phyloP scores from a whole-genome alignment of 768 basidiomycete species.

The Guyanaporus albipodus region DNA sequence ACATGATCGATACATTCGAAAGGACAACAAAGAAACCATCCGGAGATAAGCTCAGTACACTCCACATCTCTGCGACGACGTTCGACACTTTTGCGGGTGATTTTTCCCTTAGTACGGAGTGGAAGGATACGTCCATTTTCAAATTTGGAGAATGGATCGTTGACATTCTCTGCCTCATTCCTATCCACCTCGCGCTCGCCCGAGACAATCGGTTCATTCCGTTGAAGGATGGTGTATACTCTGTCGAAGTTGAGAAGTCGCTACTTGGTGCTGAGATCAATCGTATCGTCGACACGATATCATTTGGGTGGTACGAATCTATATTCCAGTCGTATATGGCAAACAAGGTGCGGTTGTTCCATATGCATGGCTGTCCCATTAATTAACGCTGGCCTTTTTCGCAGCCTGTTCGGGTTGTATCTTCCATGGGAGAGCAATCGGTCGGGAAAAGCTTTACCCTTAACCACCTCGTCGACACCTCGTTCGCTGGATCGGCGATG shows the following conservation, averaged over 20 bases:
- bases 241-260: slow-evolving; percentile 45
- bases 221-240: slow-evolving; percentile 53
- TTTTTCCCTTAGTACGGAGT: slow-evolving; percentile 10
- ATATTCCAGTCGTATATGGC: slow-evolving; percentile 62
- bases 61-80: slow-evolving; percentile 30
- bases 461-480: slow-evolving; percentile 61
- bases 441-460: slow-evolving; percentile 58
- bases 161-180: slow-evolving; percentile 57
- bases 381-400: background rate
- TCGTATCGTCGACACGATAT: slow-evolving; percentile 51
- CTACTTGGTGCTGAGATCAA: slow-evolving; percentile 58
- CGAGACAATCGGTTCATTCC: slow-evolving; percentile 60
- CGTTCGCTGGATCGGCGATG: slow-evolving; percentile 64
- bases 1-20: slow-evolving; percentile 47
- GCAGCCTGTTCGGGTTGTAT: slow-evolving; percentile 60
- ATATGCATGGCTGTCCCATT: background rate
- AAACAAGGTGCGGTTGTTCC: slow-evolving; percentile 38
- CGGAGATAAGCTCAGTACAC: slow-evolving; percentile 38
- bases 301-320: slow-evolving; percentile 64
- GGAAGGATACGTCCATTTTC: slow-evolving; percentile 34
- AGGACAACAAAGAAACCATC: slow-evolving; percentile 49
- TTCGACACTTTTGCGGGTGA: slow-evolving; percentile 23
- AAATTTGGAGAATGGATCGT: slow-evolving; percentile 58
- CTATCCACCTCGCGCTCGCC: slow-evolving; percentile 60
- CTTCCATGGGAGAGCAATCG: slow-evolving; percentile 67